These are phyloP conservation scores for Penicillium psychrosexuale DNA, from an alignment of 2,329 filamentous ascomycete species.

Conservation along the genomic window DNA sequence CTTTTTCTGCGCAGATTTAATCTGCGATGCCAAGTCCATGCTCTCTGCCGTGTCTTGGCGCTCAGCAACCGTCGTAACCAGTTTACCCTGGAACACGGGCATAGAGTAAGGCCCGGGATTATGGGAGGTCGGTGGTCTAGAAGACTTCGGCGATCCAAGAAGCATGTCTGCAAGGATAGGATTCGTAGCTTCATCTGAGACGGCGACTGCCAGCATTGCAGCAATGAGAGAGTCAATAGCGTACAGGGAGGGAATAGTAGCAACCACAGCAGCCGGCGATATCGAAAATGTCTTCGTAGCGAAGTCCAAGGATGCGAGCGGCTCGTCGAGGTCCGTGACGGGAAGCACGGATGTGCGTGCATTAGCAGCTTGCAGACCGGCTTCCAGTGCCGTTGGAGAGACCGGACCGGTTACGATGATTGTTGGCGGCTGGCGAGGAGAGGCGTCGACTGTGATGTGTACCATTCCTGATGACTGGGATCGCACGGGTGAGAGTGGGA, in stretches of 20 bases:
- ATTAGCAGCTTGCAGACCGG: slow-evolving; percentile 32
- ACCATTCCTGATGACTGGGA: slow-evolving; percentile 36
- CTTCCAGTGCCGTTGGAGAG: slow-evolving; percentile 35
- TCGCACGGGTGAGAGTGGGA: slow-evolving; percentile 33
- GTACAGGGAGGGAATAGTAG: slow-evolving; percentile 46
- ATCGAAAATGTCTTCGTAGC: slow-evolving; percentile 42
- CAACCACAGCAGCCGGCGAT: slow-evolving; percentile 39
- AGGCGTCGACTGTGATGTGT: slow-evolving; percentile 39
- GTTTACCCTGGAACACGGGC: slow-evolving; percentile 25
- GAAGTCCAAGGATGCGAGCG: slow-evolving; percentile 45
- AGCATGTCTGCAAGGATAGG: slow-evolving; percentile 39
- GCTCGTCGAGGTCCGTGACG: slow-evolving; percentile 37
- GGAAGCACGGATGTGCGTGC: slow-evolving; percentile 41
- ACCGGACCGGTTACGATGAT: slow-evolving; percentile 41
- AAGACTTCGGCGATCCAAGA: slow-evolving; percentile 21
- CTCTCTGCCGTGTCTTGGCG: slow-evolving; percentile 43
- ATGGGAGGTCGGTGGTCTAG: slow-evolving; percentile 7
- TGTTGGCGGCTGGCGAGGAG: slow-evolving; percentile 31
- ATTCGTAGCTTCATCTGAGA: slow-evolving; percentile 43
- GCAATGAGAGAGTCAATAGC: slow-evolving; percentile 48
- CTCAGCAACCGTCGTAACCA: slow-evolving; percentile 42
- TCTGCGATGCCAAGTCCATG: slow-evolving; percentile 34
- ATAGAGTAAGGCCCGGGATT: slow-evolving; percentile 12
- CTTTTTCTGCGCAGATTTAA: slow-evolving; percentile 26
- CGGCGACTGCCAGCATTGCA: slow-evolving; percentile 45